Conservation (phyloP, 208 protist species). For the Trypanosoma melophagium region DNA sequence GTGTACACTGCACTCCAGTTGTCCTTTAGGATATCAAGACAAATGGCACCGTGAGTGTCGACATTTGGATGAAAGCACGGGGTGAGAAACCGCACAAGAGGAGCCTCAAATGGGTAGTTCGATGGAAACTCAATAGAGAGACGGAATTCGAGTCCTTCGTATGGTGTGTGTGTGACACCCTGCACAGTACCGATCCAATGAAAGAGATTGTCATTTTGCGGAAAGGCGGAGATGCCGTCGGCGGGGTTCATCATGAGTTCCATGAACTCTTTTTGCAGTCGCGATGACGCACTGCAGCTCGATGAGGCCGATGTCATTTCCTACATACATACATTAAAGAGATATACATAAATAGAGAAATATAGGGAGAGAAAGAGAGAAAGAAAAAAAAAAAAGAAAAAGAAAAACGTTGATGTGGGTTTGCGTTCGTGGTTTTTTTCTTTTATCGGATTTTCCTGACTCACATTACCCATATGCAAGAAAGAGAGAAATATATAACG, state of each 20-base stretch:
- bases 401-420: too few species aligned
- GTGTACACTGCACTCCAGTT: constrained; percentile 97
- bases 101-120: constrained; percentile 95
- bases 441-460: too few species aligned
- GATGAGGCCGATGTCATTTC: constrained; percentile 10
- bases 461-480: too few species aligned
- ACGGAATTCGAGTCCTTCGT: constrained; percentile 92
- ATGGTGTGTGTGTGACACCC: constrained; percentile 83
- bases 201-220: constrained; percentile 93
- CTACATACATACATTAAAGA: too few species aligned
- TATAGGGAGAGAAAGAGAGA: too few species aligned
- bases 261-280: constrained; percentile 93
- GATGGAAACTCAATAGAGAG: constrained; percentile 89
- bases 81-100: constrained; percentile 91
- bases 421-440: too few species aligned
- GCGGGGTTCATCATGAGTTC: constrained; percentile 88
- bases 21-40: constrained; percentile 97
- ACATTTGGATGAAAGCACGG: constrained; percentile 97
- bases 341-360: neutral
- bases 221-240: constrained; percentile 94
- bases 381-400: too few species aligned
- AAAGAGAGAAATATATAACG: too few species aligned
- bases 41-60: constrained; percentile 92
- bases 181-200: constrained; percentile 90
- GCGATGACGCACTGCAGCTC: constrained; percentile 57